Evolutionary conservation across 1,139 yeast species (phyloP).

Genomic region (Scheffersomyces lignicola): DNA sequence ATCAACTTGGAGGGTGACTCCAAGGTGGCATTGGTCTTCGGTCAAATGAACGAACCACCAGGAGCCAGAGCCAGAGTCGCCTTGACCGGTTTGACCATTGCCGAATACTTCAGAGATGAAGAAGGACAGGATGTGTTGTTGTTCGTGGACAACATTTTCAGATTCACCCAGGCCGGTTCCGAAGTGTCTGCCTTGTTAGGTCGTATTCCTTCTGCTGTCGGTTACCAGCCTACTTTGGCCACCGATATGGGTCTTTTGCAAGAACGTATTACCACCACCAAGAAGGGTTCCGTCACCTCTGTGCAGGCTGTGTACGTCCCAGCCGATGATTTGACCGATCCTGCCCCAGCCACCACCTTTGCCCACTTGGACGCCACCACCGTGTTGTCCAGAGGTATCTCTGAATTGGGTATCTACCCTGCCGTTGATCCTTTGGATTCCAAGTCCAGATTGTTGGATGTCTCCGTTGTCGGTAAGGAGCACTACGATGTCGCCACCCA

Average conservation of each 20-base stretch:
- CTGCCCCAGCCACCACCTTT: conserved; percentile 99
- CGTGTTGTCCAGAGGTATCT: conserved; percentile 98
- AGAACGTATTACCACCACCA: conserved; percentile 99
- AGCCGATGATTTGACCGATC: conserved; percentile 99
- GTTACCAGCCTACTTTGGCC: conserved; percentile 99
- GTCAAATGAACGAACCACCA: conserved; percentile 99
- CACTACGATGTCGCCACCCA: conserved; percentile 93
- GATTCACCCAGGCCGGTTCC: conserved; percentile 99
- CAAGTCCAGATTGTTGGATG: conserved; percentile 97
- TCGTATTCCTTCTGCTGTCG: conserved; percentile 99
- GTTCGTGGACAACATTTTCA: conserved; percentile 99
- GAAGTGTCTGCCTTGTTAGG: conserved; percentile 99
- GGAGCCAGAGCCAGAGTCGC: conserved; percentile 99
- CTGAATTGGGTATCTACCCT: conserved; percentile 99
- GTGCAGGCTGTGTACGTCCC: conserved; percentile 99
- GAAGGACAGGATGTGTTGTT: conserved; percentile 99
- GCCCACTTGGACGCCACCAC: conserved; percentile 99
- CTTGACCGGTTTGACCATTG: conserved; percentile 98
- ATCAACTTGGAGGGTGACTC: conserved; percentile 99
- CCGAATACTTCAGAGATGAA: conserved; percentile 99
- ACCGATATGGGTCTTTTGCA: conserved; percentile 99
- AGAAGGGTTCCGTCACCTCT: conserved; percentile 99
- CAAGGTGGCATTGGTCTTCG: conserved; percentile 98
- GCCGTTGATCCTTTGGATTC: conserved; percentile 99
- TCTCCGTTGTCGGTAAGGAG: conserved; percentile 96